Conservation (phyloP, 352 stramenopile genomes). For the Phytophthora agathidicida region DNA sequence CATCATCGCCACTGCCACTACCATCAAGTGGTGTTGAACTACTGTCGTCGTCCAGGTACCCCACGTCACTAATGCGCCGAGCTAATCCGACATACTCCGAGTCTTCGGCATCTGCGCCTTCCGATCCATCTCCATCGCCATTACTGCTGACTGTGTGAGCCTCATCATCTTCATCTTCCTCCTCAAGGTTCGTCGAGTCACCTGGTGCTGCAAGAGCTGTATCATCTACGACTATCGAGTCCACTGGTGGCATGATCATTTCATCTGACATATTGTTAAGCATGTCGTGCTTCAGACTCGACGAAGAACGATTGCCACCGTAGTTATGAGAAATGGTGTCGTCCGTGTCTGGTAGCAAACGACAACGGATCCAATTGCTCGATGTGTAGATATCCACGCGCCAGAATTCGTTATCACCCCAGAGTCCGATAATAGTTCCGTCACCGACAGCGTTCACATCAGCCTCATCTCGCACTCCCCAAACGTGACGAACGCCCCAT, state of each 20-base stretch:
- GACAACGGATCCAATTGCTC: constrained; percentile 87
- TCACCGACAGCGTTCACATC: constrained; percentile 28
- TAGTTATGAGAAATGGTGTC: constrained; percentile 66
- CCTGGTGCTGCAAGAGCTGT: constrained; percentile 21
- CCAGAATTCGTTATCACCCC: constrained; percentile 78
- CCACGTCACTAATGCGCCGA: constrained; percentile 37
- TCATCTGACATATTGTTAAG: constrained; percentile 41
- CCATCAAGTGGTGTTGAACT: constrained; percentile 21
- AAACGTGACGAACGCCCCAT: constrained; percentile 84
- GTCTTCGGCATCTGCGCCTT: constrained; percentile 30
- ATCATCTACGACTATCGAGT: constrained; percentile 47
- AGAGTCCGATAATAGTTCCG: constrained; percentile 39
- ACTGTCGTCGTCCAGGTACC: constrained; percentile 45
- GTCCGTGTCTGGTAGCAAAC: constrained; percentile 80
- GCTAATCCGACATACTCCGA: constrained; percentile 37
- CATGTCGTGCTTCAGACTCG: constrained; percentile 44
- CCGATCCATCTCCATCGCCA: constrained; percentile 39
- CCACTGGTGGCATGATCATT: constrained; percentile 36
- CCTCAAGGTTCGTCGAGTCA: constrained; percentile 45
- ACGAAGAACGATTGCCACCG: constrained; percentile 24
- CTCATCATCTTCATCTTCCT: constrained; percentile 54
- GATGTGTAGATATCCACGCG: constrained; percentile 86
- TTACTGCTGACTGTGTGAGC: constrained; percentile 28
- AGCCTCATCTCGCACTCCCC: constrained; percentile 43
- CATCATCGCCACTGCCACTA: constrained; percentile 14